Evolutionary conservation across 1,284 basidiomycete genomes (phyloP), one percentile per base, ranked within the genome.

Genomic region (Ceratobasidium papillatum): DNA sequence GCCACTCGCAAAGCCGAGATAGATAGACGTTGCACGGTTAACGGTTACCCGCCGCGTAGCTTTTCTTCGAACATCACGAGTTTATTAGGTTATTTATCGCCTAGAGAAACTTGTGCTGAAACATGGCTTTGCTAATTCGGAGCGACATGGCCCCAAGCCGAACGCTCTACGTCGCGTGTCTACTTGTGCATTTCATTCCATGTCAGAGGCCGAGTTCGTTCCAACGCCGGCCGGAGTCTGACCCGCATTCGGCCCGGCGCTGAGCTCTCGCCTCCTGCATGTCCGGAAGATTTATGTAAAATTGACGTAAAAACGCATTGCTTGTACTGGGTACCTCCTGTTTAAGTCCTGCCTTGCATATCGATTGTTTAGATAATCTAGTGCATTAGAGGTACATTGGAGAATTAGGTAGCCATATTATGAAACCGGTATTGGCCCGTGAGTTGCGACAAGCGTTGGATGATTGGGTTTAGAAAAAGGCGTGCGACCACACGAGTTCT

Each of bases 211-310:
- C 52, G 30, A 32, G 22, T 5, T 11, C 30, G 27, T 22, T 32
- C 30, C 30, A 14, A 41, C 7, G 7, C 52, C 36, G 3, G 34
- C 34, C 56, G 32, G 34, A 9, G 2, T 25, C 4, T 22, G 17
- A 19, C 47, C 17, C 14, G 14, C 47, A n/a, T 17, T 22, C 32
- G 56, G 56, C 34, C 56, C 56, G 56, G 56, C 34, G 34, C 32
- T 59, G 56, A 59, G 56, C 34, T 59, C 32, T n/a, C 32, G 38
- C 56, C 56, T 32, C 56, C 32, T 59, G 56, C 56, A 38, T 59
- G 56, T 4, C 34, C 17, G 27, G 19, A 19, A 14, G 2, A 34
- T 58, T 58, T 36, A 58, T 30, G n/a, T 25, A 27, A n/a, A 5
- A 34, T 36, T 59, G 56, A 59, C 56, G 56, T 59, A 59, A 58